Conservation (phyloP, 768 basidiomycete genomes). For the Leccinum uliginosum region DNA sequence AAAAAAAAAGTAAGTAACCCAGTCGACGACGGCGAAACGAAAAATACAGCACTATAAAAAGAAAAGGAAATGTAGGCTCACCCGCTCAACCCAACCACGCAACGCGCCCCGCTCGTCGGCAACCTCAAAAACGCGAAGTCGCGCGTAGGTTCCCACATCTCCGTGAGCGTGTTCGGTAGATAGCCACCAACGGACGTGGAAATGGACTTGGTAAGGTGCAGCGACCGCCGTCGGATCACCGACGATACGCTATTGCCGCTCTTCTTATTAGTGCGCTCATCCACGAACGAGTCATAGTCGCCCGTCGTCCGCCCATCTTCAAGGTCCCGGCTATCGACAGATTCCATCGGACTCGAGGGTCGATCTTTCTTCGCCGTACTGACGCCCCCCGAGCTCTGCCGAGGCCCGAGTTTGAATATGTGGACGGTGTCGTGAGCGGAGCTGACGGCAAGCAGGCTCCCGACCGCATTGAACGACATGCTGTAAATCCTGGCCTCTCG, state of each 20-base stretch:
- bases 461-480: conserved; percentile 79
- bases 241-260: conserved; percentile 50
- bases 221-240: conserved; percentile 60
- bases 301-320: conserved; percentile 48
- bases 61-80: conserved; percentile 36
- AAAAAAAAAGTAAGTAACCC: neutral
- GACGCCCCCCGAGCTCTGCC: conserved; percentile 19
- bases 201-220: conserved; percentile 70
- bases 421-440: conserved; percentile 95
- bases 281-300: conserved; percentile 84
- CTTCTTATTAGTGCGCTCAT: conserved; percentile 58
- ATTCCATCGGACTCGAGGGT: conserved; percentile 59
- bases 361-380: conserved; percentile 22
- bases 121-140: conserved; percentile 91
- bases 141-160: conserved; percentile 94
- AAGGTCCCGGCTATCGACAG: conserved; percentile 60
- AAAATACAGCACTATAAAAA: neutral
- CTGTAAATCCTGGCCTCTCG: conserved; percentile 83
- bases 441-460: conserved; percentile 83
- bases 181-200: conserved; percentile 81
- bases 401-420: conserved; percentile 80
- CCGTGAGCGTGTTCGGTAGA: conserved; percentile 83
- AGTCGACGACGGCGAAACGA: neutral
- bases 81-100: conserved; percentile 88
- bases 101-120: conserved; percentile 72